A percentile compares a stretch with the other conserved stretches of the same genome.
These are phyloP conservation scores for Malus orientalis DNA, from an alignment of 306 rosid genomes.

Conservation along the genomic window DNA sequence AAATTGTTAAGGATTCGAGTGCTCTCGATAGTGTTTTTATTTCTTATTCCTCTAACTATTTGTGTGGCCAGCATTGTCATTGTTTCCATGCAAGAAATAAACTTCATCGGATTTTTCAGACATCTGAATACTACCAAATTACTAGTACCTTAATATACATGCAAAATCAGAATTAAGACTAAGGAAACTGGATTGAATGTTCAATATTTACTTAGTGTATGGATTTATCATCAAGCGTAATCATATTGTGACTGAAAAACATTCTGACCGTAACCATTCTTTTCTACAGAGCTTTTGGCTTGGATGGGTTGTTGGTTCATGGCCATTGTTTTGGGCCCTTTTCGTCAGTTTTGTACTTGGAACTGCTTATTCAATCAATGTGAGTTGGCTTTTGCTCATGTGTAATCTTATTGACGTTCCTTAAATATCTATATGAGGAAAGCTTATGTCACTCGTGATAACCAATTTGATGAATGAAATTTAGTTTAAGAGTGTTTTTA, in stretches of 20 bases:
- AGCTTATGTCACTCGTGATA: neutral
- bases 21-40: neutral
- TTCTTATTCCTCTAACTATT: neutral
- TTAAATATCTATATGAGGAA: neutral
- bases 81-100: neutral
- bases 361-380: slow-evolving; percentile 91
- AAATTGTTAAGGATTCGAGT: neutral
- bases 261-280: slow-evolving; percentile 21
- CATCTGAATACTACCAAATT: neutral
- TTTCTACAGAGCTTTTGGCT: slow-evolving; percentile 81
- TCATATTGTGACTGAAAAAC: neutral
- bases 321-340: slow-evolving; percentile 98
- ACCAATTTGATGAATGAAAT: neutral
- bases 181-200: neutral
- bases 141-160: neutral
- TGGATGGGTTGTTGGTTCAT: slow-evolving; percentile 87
- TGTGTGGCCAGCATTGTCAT: neutral
- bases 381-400: slow-evolving; percentile 32
- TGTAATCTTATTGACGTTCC: neutral
- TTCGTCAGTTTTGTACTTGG: slow-evolving; percentile 82
- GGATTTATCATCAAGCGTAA: neutral
- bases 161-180: neutral
- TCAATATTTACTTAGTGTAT: neutral
- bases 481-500: neutral
- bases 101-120: neutral